Evolutionary conservation across 345 rosid species (phyloP).

Genomic region (Noccaea caerulescens): DNA sequence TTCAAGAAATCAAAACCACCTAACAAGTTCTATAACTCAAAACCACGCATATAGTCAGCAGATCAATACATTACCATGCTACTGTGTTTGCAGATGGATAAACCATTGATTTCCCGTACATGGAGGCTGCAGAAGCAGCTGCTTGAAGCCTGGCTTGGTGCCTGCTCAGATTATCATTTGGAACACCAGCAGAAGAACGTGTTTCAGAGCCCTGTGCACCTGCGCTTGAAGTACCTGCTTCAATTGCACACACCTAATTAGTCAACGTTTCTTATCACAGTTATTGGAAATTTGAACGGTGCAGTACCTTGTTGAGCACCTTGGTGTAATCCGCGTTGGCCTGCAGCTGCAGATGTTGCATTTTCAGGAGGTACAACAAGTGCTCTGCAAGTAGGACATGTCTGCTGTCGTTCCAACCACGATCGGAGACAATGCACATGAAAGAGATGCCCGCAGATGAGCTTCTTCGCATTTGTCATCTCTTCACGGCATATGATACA

Average conservation of each 20-base stretch:
- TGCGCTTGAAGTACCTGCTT: slow-evolving; percentile 52
- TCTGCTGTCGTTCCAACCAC: slow-evolving; percentile 97
- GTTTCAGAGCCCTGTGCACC: slow-evolving; percentile 44
- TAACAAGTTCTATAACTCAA: neutral
- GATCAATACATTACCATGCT: slow-evolving; percentile 60
- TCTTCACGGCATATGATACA: slow-evolving; percentile 99
- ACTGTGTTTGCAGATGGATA: slow-evolving; percentile 81
- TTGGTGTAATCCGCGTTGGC: slow-evolving; percentile 61
- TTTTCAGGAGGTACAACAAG: slow-evolving; percentile 87
- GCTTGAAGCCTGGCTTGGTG: slow-evolving; percentile 92
- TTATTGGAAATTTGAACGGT: neutral
- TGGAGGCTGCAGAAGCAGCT: slow-evolving; percentile 85
- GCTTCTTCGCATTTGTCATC: slow-evolving; percentile 94
- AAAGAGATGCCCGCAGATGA: slow-evolving; percentile 93
- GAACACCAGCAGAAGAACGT: slow-evolving; percentile 48
- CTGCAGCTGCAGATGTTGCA: slow-evolving; percentile 57
- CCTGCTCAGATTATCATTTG: slow-evolving; percentile 53
- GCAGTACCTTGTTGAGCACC: slow-evolving; percentile 64
- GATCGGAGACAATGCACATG: slow-evolving; percentile 98
- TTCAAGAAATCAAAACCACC: neutral
- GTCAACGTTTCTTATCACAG: neutral
- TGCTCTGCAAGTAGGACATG: slow-evolving; percentile 98
- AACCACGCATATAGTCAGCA: slow-evolving; percentile 11
- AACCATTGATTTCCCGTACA: slow-evolving; percentile 83
- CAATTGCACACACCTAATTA: slow-evolving; percentile 42